Conservation (phyloP, 306 rosid genomes). For the Cyclanthera cordifolia region DNA sequence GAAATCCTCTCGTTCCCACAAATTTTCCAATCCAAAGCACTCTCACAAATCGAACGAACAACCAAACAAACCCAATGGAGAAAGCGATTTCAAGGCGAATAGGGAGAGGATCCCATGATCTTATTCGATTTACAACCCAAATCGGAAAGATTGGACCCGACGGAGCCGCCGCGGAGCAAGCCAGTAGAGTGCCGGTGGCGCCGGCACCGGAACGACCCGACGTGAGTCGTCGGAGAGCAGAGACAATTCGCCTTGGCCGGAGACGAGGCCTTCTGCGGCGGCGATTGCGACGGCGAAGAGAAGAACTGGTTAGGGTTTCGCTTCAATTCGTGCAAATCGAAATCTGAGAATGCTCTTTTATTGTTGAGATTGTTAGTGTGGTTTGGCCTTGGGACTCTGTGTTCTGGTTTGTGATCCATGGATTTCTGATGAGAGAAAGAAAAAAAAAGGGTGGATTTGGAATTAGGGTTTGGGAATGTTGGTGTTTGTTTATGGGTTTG, state of each 20-base stretch:
- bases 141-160: constrained; percentile 4
- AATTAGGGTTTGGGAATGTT: not conserved
- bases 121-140: not conserved
- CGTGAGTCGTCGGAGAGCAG: constrained; percentile 7
- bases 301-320: not conserved
- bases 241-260: not conserved
- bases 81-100: not conserved
- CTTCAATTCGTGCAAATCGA: not conserved
- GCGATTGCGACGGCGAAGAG: not conserved
- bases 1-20: not conserved
- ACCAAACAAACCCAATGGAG: not conserved
- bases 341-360: not conserved
- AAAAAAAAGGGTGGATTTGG: too few relatives aligned
- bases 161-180: not conserved
- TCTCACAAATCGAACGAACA: not conserved
- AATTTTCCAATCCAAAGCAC: not conserved
- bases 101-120: not conserved
- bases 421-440: too few relatives aligned
- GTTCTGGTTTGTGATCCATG: too few relatives aligned
- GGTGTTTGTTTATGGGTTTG: too few relatives aligned
- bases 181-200: not conserved
- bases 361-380: not conserved
- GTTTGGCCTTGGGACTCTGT: not conserved
- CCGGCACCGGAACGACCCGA: constrained; percentile 10
- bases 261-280: not conserved